These are phyloP conservation scores for Vanrija sp. DNA, from an alignment of 1,284 basidiomycete species.

Conservation along the genomic window DNA sequence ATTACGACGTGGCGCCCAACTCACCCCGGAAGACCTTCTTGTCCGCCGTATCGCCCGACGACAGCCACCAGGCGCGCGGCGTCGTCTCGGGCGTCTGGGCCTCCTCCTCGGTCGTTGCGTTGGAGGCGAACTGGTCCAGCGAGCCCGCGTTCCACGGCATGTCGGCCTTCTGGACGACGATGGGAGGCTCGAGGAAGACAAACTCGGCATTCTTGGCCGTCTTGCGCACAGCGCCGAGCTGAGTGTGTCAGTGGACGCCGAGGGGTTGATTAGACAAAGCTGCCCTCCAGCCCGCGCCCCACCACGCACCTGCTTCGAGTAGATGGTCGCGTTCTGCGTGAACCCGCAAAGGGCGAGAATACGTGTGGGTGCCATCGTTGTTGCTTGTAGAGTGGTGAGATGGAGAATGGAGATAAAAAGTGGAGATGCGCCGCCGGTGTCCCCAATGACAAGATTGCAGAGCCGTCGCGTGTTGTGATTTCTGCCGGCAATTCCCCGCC, in stretches of 20 bases:
- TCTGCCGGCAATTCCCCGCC: not conserved
- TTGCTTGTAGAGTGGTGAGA: not conserved
- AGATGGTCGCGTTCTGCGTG: constrained; percentile 73
- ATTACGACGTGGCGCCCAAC: constrained; percentile 9
- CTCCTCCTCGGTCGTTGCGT: constrained; percentile 53
- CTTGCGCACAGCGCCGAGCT: constrained; percentile 47
- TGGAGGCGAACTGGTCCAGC: constrained; percentile 57
- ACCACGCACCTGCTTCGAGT: constrained; percentile 67
- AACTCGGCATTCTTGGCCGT: constrained; percentile 54
- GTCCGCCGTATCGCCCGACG: constrained; percentile 49
- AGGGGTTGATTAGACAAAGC: not conserved
- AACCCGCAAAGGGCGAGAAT: constrained; percentile 57
- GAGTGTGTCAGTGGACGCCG: constrained; percentile 3
- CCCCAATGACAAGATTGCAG: not conserved
- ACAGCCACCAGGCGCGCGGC: constrained; percentile 76
- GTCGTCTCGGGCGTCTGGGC: constrained; percentile 59
- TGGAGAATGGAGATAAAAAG: not conserved
- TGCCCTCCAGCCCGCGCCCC: not conserved
- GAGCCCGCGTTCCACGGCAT: constrained; percentile 54
- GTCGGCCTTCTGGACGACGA: constrained; percentile 68
- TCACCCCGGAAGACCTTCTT: constrained; percentile 47
- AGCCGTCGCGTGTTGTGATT: not conserved
- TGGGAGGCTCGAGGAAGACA: constrained; percentile 70
- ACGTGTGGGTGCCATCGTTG: constrained; percentile 19
- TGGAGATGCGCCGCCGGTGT: not conserved